Evolutionary conservation across 2,329 filamentous ascomycete genomes (phyloP).

Genomic region (Xenosphaeropsis pyriputrescens): DNA sequence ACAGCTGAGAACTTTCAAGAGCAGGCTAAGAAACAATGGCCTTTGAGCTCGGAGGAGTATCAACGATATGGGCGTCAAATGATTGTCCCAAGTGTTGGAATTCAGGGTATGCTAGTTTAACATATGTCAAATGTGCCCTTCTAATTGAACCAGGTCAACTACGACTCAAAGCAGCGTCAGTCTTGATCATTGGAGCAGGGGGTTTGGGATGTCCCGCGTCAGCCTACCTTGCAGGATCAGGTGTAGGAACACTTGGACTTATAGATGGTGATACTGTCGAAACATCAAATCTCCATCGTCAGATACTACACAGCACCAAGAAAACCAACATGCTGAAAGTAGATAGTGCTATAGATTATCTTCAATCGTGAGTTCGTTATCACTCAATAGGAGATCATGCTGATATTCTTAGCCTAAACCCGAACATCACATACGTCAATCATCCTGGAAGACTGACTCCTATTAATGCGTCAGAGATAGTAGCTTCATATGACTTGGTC

Average conservation of each 20-base stretch:
- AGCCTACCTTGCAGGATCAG: constrained; percentile 82
- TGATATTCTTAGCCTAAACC: constrained; percentile 46
- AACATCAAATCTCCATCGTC: constrained; percentile 79
- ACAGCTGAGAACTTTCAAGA: constrained; percentile 1
- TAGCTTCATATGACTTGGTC: constrained; percentile 64
- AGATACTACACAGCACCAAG: constrained; percentile 64
- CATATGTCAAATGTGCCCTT: background rate
- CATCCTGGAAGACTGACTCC: constrained; percentile 53
- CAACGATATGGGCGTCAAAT: constrained; percentile 80
- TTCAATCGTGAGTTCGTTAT: constrained; percentile 30
- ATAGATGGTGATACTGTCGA: constrained; percentile 85
- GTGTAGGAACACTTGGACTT: constrained; percentile 69
- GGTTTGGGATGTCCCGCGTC: constrained; percentile 87
- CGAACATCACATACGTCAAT: constrained; percentile 46
- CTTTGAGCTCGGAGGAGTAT: constrained; percentile 60
- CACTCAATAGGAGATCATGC: background rate
- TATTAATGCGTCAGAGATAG: constrained; percentile 49
- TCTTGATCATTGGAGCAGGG: constrained; percentile 76
- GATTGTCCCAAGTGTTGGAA: constrained; percentile 69
- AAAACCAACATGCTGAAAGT: constrained; percentile 68
- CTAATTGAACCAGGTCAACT: constrained; percentile 50
- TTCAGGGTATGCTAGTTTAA: constrained; percentile 39
- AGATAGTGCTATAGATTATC: constrained; percentile 52
- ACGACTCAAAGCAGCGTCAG: constrained; percentile 49
- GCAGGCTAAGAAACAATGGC: constrained; percentile 38